Conservation (phyloP, 2,329 filamentous ascomycete species). For the Ascochyta koolunga region DNA sequence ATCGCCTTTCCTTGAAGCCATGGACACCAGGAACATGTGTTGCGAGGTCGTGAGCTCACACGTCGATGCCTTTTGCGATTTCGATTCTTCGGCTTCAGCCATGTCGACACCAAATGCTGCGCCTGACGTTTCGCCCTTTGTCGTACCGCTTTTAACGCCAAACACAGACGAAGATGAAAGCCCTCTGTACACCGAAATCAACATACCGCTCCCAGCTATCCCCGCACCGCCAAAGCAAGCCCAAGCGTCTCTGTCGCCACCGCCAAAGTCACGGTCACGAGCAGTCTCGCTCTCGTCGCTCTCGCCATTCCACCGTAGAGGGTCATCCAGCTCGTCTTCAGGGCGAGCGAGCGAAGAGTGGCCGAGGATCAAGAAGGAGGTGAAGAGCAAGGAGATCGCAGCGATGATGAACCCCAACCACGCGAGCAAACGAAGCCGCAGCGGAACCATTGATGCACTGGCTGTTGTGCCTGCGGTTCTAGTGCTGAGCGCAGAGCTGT, state of each 20-base stretch:
- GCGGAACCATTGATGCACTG: constrained; percentile 40
- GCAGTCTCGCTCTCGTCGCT: constrained; percentile 34
- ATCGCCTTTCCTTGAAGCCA: not conserved
- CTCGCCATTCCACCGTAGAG: constrained; percentile 29
- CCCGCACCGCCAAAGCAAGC: constrained; percentile 16
- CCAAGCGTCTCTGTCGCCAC: constrained; percentile 10
- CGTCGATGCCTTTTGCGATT: constrained; percentile 7
- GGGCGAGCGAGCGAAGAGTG: constrained; percentile 11
- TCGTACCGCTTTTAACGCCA: not conserved
- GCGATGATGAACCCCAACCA: constrained; percentile 35
- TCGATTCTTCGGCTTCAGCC: constrained; percentile 3
- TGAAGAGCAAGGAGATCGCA: constrained; percentile 29
- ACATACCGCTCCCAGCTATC: constrained; percentile 38
- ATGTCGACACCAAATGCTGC: constrained; percentile 5
- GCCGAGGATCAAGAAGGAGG: constrained; percentile 31
- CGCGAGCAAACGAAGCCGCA: constrained; percentile 24
- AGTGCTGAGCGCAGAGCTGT: constrained; percentile 44
- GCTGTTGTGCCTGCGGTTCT: constrained; percentile 45
- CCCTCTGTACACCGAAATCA: constrained; percentile 44
- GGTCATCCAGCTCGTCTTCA: constrained; percentile 18
- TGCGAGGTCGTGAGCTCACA: constrained; percentile 5
- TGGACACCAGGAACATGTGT: constrained; percentile 9
- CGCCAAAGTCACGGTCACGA: constrained; percentile 21
- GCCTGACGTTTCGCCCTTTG: constrained; percentile 1
- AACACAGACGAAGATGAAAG: constrained; percentile 26